Conservation (phyloP, 2,329 filamentous ascomycete genomes). For the Beauveria asiatica region DNA sequence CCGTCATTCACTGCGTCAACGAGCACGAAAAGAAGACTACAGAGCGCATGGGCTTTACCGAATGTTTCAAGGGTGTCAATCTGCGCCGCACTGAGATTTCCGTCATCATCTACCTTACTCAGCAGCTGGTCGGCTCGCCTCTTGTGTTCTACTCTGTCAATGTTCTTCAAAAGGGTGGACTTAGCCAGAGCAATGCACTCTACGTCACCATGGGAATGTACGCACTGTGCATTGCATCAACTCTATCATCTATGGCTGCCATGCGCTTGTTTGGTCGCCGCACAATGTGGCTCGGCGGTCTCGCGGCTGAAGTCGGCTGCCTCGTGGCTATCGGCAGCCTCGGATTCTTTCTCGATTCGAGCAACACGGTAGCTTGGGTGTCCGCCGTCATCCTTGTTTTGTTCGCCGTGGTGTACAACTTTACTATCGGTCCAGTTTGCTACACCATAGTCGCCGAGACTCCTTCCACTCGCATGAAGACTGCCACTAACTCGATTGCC, state of each 20-base stretch:
- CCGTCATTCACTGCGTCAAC: constrained; percentile 30
- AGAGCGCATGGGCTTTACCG: constrained; percentile 22
- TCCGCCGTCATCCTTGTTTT: constrained; percentile 30
- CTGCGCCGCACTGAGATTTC: constrained; percentile 29
- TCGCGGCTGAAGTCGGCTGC: constrained; percentile 25
- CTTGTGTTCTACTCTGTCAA: constrained; percentile 47
- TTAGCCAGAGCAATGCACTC: constrained; percentile 31
- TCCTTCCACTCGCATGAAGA: constrained; percentile 17
- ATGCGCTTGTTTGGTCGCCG: constrained; percentile 32
- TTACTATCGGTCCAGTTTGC: constrained; percentile 29
- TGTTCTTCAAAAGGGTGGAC: constrained; percentile 40
- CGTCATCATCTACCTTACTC: constrained; percentile 43
- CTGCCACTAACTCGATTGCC: constrained; percentile 16
- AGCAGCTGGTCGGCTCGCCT: constrained; percentile 43
- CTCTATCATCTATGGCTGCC: constrained; percentile 34
- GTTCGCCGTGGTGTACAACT: constrained; percentile 33
- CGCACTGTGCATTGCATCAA: constrained; percentile 33
- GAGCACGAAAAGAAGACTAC: constrained; percentile 22
- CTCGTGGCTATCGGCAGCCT: constrained; percentile 28
- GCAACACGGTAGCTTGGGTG: constrained; percentile 20
- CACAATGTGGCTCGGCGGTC: constrained; percentile 33
- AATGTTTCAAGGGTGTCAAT: constrained; percentile 26
- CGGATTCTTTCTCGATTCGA: constrained; percentile 18
- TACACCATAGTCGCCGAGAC: constrained; percentile 37
- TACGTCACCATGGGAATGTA: constrained; percentile 35